Evolutionary conservation across 768 basidiomycete genomes (phyloP).

Genomic region (Lentinula aciculospora): DNA sequence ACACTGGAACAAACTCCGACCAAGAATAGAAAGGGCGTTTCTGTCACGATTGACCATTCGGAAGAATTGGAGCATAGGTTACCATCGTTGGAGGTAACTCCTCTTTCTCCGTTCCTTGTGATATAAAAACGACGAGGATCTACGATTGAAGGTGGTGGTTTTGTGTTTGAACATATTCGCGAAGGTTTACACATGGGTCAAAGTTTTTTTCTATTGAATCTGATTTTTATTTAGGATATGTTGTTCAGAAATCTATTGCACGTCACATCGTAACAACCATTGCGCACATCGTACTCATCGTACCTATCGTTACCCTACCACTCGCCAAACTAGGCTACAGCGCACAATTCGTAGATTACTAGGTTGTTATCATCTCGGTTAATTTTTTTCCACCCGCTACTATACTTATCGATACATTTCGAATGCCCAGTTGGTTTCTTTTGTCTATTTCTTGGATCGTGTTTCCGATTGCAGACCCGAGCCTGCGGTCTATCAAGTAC

Average conservation of each 20-base stretch:
- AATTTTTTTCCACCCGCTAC: neutral
- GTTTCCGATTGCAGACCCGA: no score
- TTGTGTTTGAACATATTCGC: neutral
- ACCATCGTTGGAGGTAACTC: neutral
- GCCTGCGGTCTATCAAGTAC: no score
- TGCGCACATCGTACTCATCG: neutral
- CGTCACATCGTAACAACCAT: no score
- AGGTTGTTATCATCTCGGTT: neutral
- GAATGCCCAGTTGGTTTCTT: neutral
- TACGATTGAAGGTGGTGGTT: no score
- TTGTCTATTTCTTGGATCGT: no score
- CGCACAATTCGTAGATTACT: neutral
- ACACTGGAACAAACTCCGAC: neutral
- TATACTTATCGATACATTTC: neutral
- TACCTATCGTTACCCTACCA: neutral
- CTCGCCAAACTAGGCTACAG: neutral
- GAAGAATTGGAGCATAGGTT: neutral
- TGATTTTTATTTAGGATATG: neutral
- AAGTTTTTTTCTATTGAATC: no score
- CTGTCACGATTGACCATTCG: neutral
- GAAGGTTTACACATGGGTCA: no score
- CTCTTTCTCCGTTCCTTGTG: neutral
- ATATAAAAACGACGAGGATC: neutral
- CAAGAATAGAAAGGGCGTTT: neutral
- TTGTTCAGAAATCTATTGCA: neutral